Conservation (phyloP, 2,329 filamentous ascomycete species). For the Monilinia polystroma region DNA sequence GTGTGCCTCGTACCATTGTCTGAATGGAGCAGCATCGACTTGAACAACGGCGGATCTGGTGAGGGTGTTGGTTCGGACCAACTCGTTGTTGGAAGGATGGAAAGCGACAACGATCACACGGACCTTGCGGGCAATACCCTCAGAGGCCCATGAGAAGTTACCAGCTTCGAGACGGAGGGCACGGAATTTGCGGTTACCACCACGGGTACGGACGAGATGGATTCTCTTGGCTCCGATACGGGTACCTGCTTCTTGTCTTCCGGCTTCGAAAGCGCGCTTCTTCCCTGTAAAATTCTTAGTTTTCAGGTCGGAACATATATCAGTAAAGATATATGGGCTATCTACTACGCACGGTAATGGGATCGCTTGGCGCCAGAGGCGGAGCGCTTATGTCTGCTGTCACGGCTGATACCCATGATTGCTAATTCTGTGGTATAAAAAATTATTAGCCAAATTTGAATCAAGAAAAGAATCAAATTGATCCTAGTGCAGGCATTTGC, state of each 20-base stretch:
- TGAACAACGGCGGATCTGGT: conserved; percentile 99
- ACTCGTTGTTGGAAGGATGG: conserved; percentile 99
- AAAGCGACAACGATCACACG: conserved; percentile 97
- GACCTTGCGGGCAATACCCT: conserved; percentile 97
- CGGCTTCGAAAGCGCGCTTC: conserved; percentile 99
- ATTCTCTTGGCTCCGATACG: conserved; percentile 97
- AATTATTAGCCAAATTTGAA: conserved; percentile 35
- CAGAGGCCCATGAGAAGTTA: conserved; percentile 99
- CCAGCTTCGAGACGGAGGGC: conserved; percentile 96
- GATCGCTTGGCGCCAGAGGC: conserved; percentile 97
- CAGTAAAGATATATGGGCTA: conserved; percentile 61
- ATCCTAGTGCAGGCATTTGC: not conserved
- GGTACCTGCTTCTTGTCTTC: conserved; percentile 98
- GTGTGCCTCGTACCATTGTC: conserved; percentile 99
- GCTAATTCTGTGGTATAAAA: conserved; percentile 58
- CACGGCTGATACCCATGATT: conserved; percentile 99
- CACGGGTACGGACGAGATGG: conserved; percentile 94
- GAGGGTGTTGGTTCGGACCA: conserved; percentile 99
- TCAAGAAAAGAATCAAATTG: not conserved
- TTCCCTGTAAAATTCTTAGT: conserved; percentile 66
- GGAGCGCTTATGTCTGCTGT: conserved; percentile 99
- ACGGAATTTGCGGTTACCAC: conserved; percentile 99
- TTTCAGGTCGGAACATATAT: conserved; percentile 72
- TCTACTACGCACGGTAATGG: conserved; percentile 78
- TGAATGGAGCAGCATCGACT: conserved; percentile 97